Evolutionary conservation across 306 rosid genomes (phyloP).

Genomic region (Mimosa bimucronata): DNA sequence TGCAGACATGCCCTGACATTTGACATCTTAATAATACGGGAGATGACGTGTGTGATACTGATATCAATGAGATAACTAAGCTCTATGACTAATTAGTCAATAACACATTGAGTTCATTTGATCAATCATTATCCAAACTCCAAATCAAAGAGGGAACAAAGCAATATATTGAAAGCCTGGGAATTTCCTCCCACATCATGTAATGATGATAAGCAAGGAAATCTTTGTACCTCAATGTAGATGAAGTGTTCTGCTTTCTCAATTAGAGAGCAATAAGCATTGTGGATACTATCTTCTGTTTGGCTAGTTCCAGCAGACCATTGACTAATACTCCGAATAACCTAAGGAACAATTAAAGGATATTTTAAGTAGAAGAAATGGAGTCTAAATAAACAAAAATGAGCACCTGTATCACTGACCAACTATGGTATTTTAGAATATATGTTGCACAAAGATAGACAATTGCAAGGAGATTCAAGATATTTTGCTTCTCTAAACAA

Average conservation of each 20-base stretch:
- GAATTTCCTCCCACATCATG: not conserved
- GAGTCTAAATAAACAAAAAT: not conserved
- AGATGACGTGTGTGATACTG: not conserved
- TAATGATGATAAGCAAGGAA: slow-evolving; percentile 10
- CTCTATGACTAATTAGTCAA: not conserved
- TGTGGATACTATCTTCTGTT: slow-evolving; percentile 92
- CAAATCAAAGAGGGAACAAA: not conserved
- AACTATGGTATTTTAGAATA: slow-evolving; percentile 12
- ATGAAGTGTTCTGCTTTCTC: slow-evolving; percentile 93
- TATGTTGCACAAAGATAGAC: slow-evolving; percentile 14
- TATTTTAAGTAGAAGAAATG: slow-evolving; percentile 26
- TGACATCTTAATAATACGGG: not conserved
- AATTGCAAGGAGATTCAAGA: slow-evolving; percentile 18
- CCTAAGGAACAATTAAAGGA: slow-evolving; percentile 55
- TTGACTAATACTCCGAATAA: slow-evolving; percentile 96
- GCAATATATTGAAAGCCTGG: not conserved
- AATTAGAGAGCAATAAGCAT: slow-evolving; percentile 91
- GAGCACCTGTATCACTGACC: slow-evolving; percentile 16
- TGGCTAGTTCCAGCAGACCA: slow-evolving; percentile 99
- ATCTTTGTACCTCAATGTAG: slow-evolving; percentile 82
- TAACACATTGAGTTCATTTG: not conserved
- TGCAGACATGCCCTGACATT: not conserved
- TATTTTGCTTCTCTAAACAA: slow-evolving; percentile 20
- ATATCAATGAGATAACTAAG: not conserved
- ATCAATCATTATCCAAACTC: slow-evolving; percentile 8